These are phyloP conservation scores for Prunus salicina DNA, from an alignment of 306 rosid species.

Conservation along the genomic window DNA sequence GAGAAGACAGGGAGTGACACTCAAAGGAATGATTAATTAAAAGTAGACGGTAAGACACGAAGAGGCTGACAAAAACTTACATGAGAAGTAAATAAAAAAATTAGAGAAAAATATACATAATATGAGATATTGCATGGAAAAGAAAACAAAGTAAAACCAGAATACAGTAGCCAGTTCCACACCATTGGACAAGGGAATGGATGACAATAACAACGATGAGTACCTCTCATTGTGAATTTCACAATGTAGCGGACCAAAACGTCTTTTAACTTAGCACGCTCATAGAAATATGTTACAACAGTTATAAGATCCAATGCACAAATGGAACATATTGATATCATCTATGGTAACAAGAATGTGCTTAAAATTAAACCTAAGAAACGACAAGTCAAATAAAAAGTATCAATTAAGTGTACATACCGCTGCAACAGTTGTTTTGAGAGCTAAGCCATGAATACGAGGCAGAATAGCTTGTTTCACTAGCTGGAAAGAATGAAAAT, in stretches of 20 bases:
- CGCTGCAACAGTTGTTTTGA: constrained; percentile 96
- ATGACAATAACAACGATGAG: too few species aligned
- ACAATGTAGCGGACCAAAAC: too few species aligned
- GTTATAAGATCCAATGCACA: not conserved
- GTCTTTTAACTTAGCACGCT: not conserved
- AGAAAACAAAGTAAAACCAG: not conserved
- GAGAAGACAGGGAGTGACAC: not conserved
- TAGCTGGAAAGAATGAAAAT: constrained; percentile 49
- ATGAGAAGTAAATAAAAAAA: not conserved
- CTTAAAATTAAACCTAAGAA: not conserved
- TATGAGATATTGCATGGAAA: not conserved
- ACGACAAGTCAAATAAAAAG: constrained; percentile 1
- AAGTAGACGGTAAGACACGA: not conserved
- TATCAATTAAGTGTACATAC: constrained; percentile 46
- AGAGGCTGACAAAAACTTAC: not conserved
- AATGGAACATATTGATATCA: not conserved
- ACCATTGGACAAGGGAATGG: not conserved
- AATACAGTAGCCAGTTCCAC: not conserved
- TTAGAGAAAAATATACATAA: not conserved
- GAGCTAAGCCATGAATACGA: constrained; percentile 94
- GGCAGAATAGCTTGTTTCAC: constrained; percentile 89
- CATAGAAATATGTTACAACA: not conserved
- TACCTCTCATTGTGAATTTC: too few species aligned
- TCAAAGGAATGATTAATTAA: not conserved
- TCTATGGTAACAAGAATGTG: not conserved